These are phyloP conservation scores for Diaporthe destruens DNA, from an alignment of 2,329 filamentous ascomycete species.

Conservation along the genomic window DNA sequence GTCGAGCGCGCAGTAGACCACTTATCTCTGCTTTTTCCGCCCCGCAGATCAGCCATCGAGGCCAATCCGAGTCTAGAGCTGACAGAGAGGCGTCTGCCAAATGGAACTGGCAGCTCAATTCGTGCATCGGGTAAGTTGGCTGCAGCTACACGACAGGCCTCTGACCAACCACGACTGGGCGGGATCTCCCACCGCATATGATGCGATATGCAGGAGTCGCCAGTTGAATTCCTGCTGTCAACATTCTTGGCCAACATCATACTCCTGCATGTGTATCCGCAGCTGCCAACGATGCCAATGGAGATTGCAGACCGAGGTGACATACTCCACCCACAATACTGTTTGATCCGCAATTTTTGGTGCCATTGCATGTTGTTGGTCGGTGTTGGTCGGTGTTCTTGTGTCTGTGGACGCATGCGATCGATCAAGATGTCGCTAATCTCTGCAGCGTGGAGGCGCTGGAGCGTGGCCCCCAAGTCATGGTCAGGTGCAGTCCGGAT, in stretches of 20 bases:
- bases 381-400: not conserved
- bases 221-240: conserved; percentile 18
- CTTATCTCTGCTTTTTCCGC: conserved; percentile 7
- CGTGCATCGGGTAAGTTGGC: conserved; percentile 22
- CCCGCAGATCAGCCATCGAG: not conserved
- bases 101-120: conserved; percentile 8
- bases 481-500: not conserved
- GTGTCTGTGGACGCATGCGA: conserved; percentile 5
- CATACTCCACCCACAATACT: conserved; percentile 8
- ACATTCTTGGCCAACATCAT: conserved; percentile 4
- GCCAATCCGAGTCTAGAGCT: not conserved
- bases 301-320: conserved; percentile 9
- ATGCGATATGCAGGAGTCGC: conserved; percentile 23
- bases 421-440: conserved; percentile 21
- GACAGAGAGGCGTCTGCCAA: conserved; percentile 19
- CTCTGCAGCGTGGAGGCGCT: not conserved
- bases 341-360: conserved; percentile 18
- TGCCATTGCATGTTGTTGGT: not conserved
- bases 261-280: not conserved
- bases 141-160: conserved; percentile 26
- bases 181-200: conserved; percentile 19
- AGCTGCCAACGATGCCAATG: not conserved
- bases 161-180: conserved; percentile 1
- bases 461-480: conserved; percentile 11
- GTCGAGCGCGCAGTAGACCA: conserved; percentile 1